These are phyloP conservation scores for Trichoderma asperellum DNA, from an alignment of 2,329 filamentous ascomycete species.

Conservation along the genomic window DNA sequence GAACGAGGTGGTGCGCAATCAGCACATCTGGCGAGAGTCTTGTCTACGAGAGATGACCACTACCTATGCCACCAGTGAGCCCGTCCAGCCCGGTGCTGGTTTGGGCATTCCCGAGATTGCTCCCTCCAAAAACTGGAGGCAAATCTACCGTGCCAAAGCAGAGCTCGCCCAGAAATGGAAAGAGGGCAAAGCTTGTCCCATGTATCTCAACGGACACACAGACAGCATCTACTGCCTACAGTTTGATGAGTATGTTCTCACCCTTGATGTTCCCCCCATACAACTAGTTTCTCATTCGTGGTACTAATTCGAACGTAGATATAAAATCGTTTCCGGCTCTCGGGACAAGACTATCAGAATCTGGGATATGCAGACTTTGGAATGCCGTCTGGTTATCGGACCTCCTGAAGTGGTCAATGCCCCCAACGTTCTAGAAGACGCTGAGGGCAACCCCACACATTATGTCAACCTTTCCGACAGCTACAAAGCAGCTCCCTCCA, in stretches of 20 bases:
- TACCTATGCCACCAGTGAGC: constrained; percentile 61
- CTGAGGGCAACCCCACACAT: constrained; percentile 56
- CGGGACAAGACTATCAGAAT: constrained; percentile 93
- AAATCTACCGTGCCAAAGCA: constrained; percentile 77
- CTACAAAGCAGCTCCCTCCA: constrained; percentile 50
- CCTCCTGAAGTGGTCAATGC: constrained; percentile 67
- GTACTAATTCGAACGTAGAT: constrained; percentile 50
- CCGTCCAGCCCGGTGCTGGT: constrained; percentile 57
- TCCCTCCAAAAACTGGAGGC: constrained; percentile 79
- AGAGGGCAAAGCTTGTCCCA: constrained; percentile 73
- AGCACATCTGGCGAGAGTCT: constrained; percentile 66
- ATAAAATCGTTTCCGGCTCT: constrained; percentile 96
- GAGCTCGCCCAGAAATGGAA: constrained; percentile 81
- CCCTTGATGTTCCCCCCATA: not conserved
- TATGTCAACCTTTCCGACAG: constrained; percentile 60
- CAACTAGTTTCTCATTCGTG: not conserved
- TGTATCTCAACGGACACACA: constrained; percentile 90
- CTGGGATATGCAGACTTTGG: constrained; percentile 90
- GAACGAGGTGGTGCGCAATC: constrained; percentile 52
- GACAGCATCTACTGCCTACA: constrained; percentile 98
- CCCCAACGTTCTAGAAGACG: constrained; percentile 55
- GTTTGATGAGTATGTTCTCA: constrained; percentile 81
- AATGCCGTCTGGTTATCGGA: constrained; percentile 85
- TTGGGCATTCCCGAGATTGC: constrained; percentile 59
- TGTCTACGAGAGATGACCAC: constrained; percentile 64